Percentiles rank a stretch among this genome's conserved stretches.
Conservation (phyloP, 73 alveolate genomes). For the Urostyla sp. region DNA sequence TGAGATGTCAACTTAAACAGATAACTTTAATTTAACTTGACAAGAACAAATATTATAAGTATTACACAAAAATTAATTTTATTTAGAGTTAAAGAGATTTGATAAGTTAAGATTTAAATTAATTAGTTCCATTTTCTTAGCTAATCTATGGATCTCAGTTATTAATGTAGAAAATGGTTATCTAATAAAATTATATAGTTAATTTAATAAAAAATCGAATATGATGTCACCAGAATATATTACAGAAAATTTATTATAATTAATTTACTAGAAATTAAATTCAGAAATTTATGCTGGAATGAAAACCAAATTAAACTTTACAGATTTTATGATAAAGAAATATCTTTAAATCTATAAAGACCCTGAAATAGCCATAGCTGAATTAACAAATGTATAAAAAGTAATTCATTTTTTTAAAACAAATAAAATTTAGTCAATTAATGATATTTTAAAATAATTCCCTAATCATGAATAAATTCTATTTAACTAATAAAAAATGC, state of each 20-base stretch:
- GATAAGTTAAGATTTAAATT: neutral
- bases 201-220: constrained; percentile 7
- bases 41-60: constrained; percentile 5
- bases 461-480: no score
- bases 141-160: constrained; percentile 4
- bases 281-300: constrained; percentile 14
- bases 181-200: neutral
- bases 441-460: no score
- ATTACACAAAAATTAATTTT: neutral
- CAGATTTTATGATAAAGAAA: constrained; percentile 22
- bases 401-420: neutral
- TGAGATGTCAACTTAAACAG: constrained; percentile 18
- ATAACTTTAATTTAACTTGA: constrained; percentile 7
- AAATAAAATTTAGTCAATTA: neutral
- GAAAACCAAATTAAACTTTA: neutral
- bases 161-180: neutral
- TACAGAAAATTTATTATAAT: constrained; percentile 20
- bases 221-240: constrained; percentile 30
- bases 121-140: constrained; percentile 1
- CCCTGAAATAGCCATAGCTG: constrained; percentile 13
- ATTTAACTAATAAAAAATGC: no score
- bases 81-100: constrained; percentile 32
- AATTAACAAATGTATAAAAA: neutral
- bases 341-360: constrained; percentile 5
- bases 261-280: neutral